Percentiles rank a stretch among this genome's conserved stretches.
Conservation (phyloP, 2,329 filamentous ascomycete genomes). For the Ramularia endophylla region DNA sequence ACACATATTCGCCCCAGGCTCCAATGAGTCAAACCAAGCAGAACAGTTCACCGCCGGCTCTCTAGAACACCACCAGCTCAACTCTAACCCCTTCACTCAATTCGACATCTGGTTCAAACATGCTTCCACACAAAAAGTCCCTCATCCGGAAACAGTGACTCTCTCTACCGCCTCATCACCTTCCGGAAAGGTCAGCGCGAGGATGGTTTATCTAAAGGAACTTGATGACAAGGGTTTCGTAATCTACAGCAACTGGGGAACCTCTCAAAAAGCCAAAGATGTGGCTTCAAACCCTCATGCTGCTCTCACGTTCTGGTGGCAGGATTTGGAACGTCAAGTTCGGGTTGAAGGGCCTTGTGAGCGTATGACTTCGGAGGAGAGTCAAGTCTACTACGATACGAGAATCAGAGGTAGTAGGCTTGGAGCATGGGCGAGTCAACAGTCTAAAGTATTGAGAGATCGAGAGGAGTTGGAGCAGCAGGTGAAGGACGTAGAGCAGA, state of each 20-base stretch:
- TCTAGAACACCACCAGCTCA: conserved; percentile 57
- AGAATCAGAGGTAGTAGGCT: conserved; percentile 73
- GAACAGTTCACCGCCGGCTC: conserved; percentile 67
- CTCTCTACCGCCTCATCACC: conserved; percentile 80
- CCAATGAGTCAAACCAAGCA: conserved; percentile 57
- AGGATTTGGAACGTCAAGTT: conserved; percentile 78
- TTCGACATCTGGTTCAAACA: conserved; percentile 86
- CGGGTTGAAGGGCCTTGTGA: conserved; percentile 74
- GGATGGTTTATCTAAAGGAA: conserved; percentile 93
- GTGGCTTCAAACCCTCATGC: conserved; percentile 69
- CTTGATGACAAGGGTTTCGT: conserved; percentile 79
- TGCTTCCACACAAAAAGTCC: conserved; percentile 55
- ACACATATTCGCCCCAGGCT: conserved; percentile 58
- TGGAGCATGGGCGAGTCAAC: conserved; percentile 88
- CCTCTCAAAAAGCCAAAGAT: conserved; percentile 63
- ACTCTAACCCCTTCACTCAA: conserved; percentile 64
- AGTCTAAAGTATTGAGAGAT: conserved; percentile 70
- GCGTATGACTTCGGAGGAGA: conserved; percentile 64
- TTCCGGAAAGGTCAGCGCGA: conserved; percentile 74
- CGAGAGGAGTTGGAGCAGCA: conserved; percentile 67
- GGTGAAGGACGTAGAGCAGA: conserved; percentile 69
- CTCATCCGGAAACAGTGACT: conserved; percentile 82
- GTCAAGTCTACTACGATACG: conserved; percentile 59
- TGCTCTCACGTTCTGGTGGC: conserved; percentile 87
- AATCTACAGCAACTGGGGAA: conserved; percentile 88